Conservation (phyloP, 805 yeast species). For the Starmerella khaoyaiensis region DNA sequence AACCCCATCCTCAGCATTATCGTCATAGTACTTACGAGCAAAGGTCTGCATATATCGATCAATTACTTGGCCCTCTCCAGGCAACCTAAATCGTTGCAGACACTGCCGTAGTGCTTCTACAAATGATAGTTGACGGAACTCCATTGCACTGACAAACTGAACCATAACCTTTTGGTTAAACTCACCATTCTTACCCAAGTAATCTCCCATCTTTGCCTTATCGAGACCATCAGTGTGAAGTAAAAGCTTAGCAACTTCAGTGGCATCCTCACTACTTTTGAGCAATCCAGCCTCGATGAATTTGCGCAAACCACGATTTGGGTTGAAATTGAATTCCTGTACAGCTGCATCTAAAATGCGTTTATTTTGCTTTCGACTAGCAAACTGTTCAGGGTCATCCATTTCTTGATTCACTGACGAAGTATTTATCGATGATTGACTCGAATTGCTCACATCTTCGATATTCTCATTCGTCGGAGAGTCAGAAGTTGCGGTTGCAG, state of each 20-base stretch:
- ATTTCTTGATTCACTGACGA: too few relatives aligned
- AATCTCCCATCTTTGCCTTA: constrained; percentile 78
- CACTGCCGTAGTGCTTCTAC: constrained; percentile 77
- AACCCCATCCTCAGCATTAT: constrained; percentile 38
- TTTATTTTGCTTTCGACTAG: constrained; percentile 67
- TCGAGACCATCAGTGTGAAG: constrained; percentile 60
- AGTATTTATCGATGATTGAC: too few relatives aligned
- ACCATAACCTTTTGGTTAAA: constrained; percentile 76
- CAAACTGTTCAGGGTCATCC: constrained; percentile 77
- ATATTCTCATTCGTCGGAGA: neutral
- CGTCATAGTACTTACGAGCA: constrained; percentile 81
- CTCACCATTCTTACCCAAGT: constrained; percentile 76
- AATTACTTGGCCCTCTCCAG: constrained; percentile 97
- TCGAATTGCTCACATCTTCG: too few relatives aligned
- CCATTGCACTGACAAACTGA: constrained; percentile 79
- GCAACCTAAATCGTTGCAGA: constrained; percentile 79
- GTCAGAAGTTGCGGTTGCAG: neutral
- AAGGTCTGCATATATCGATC: constrained; percentile 94
- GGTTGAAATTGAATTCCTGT: constrained; percentile 68
- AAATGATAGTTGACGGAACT: constrained; percentile 54
- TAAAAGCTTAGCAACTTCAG: constrained; percentile 61
- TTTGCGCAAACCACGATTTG: constrained; percentile 61
- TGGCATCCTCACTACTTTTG: constrained; percentile 40
- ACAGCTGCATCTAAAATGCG: constrained; percentile 69
- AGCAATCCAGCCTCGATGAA: constrained; percentile 56